A percentile compares a stretch with the other conserved stretches of the same genome.
phyloP scores from a whole-genome alignment of 768 basidiomycete species.

The Mrakia blollopis region DNA sequence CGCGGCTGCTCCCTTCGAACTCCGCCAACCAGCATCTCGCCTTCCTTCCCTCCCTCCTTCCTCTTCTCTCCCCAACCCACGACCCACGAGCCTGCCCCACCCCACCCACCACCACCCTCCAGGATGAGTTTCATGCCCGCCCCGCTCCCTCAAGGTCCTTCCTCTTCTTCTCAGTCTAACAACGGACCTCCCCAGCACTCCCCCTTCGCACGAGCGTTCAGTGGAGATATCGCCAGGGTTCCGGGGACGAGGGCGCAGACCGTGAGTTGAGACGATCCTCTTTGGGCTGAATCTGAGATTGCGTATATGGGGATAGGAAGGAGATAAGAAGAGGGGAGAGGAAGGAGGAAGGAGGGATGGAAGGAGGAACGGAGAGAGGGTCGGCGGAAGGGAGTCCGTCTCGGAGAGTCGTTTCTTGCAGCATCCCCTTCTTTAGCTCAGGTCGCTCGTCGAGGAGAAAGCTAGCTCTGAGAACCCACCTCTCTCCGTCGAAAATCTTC shows the following conservation, averaged over 20 bases:
- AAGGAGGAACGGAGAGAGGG: background rate
- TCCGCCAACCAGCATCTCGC: too few species aligned
- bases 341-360: background rate
- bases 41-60: too few species aligned
- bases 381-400: too few species aligned
- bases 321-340: background rate
- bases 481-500: background rate
- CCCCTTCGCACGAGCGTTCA: slow-evolving; percentile 24
- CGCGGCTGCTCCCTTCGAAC: too few species aligned
- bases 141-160: slow-evolving; percentile 6
- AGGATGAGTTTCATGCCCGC: slow-evolving; percentile 17
- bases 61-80: too few species aligned
- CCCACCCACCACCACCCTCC: background rate
- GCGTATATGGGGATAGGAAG: background rate
- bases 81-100: too few species aligned
- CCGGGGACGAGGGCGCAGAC: slow-evolving; percentile 27
- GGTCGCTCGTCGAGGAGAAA: too few species aligned
- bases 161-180: background rate
- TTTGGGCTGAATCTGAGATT: background rate
- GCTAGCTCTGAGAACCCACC: too few species aligned
- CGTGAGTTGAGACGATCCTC: background rate
- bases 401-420: too few species aligned
- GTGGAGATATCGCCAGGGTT: slow-evolving; percentile 22
- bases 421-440: too few species aligned
- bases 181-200: slow-evolving; percentile 21